These are phyloP conservation scores for Ganoderma resinaceum DNA, from an alignment of 1,284 basidiomycete genomes.

Conservation along the genomic window DNA sequence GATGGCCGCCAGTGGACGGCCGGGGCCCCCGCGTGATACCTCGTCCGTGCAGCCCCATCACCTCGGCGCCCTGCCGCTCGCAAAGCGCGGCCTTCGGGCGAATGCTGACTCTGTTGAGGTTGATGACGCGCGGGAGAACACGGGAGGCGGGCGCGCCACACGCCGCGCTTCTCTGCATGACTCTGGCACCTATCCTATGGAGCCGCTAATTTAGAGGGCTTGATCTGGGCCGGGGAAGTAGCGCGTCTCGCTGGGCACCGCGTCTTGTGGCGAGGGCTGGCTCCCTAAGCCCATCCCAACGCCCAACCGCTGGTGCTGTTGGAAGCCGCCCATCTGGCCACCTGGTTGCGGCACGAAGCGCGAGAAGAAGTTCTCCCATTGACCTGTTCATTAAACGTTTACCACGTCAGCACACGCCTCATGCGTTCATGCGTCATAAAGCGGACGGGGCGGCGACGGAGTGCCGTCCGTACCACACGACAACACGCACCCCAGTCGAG, in stretches of 20 bases:
- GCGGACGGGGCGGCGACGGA: background rate
- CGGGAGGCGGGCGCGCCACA: background rate
- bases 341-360: conserved; percentile 41
- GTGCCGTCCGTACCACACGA: background rate
- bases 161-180: background rate
- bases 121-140: background rate
- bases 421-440: background rate
- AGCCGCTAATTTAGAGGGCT: background rate
- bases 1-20: background rate
- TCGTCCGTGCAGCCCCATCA: background rate
- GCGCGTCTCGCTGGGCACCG: conserved; percentile 11
- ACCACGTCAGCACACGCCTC: conserved; percentile 5
- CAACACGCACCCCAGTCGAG: conserved; percentile 82
- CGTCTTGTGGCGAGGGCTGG: conserved; percentile 24
- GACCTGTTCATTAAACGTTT: conserved; percentile 49
- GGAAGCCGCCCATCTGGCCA: conserved; percentile 13
- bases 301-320: conserved; percentile 18
- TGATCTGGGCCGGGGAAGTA: conserved; percentile 28
- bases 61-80: background rate
- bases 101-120: background rate
- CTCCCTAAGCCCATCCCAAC: conserved; percentile 21
- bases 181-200: background rate
- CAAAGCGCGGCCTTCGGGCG: background rate
- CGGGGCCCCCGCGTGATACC: background rate
- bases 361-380: conserved; percentile 81